A percentile compares a stretch with the other conserved stretches of the same genome.
Evolutionary conservation across 768 basidiomycete genomes (phyloP).

Genomic region (Xerocomellus chrysenteron): DNA sequence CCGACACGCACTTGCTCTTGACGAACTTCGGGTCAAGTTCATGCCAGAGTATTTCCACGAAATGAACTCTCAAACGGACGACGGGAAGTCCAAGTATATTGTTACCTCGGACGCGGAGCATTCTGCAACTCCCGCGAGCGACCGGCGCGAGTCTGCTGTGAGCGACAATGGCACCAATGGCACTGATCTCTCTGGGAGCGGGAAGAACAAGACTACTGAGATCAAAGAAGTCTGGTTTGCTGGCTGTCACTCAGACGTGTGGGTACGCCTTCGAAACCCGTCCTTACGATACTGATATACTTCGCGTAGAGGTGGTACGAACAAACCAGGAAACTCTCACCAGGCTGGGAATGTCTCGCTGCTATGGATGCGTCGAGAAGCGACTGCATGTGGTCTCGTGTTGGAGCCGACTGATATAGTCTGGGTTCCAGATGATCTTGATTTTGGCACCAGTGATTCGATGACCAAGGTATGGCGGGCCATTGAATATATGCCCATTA

Average conservation of each 20-base stretch:
- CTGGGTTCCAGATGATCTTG: slow-evolving; percentile 21
- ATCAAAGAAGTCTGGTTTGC: too few relatives aligned
- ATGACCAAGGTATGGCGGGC: too few relatives aligned
- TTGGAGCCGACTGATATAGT: slow-evolving; percentile 23
- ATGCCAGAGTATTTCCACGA: slow-evolving; percentile 15
- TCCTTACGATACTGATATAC: background rate
- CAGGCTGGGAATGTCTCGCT: slow-evolving; percentile 25
- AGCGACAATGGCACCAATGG: background rate
- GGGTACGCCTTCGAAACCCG: background rate
- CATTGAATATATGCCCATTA: too few relatives aligned
- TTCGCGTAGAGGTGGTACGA: slow-evolving; percentile 17
- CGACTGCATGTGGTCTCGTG: slow-evolving; percentile 20
- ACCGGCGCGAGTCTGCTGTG: background rate
- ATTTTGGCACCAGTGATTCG: slow-evolving; percentile 19
- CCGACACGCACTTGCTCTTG: slow-evolving; percentile 7
- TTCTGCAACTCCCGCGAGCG: background rate
- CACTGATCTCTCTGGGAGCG: background rate
- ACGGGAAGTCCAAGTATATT: slow-evolving; percentile 7
- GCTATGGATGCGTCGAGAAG: background rate
- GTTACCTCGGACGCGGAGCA: background rate
- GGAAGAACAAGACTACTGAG: background rate
- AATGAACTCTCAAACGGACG: slow-evolving; percentile 17
- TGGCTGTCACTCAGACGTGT: slow-evolving; percentile 27
- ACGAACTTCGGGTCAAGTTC: slow-evolving; percentile 6
- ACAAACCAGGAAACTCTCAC: slow-evolving; percentile 14